Percentiles rank a stretch among this genome's conserved stretches.
phyloP scores from a whole-genome alignment of 805 yeast species.

The Lipomyces yamadae region DNA sequence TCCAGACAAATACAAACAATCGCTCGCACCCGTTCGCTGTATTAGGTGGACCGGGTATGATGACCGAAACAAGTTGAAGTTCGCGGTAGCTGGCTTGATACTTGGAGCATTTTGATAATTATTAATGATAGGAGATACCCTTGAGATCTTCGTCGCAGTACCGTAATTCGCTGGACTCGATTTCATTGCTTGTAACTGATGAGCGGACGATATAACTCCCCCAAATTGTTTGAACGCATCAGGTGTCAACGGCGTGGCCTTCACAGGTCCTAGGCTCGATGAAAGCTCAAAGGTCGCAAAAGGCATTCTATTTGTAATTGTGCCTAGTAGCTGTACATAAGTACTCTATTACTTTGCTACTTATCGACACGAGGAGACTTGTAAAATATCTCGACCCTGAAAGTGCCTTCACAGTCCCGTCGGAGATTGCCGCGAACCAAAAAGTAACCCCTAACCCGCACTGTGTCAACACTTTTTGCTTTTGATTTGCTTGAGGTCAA shows the following conservation, averaged over 20 bases:
- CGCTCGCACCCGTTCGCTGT: constrained; percentile 15
- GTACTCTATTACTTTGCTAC: neutral
- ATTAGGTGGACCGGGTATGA: constrained; percentile 72
- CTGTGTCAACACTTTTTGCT: neutral
- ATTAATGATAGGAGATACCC: constrained; percentile 71
- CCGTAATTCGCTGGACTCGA: constrained; percentile 81
- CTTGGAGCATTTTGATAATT: constrained; percentile 56
- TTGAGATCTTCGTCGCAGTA: constrained; percentile 79
- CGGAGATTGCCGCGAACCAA: neutral
- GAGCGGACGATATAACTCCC: constrained; percentile 74
- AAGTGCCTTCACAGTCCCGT: neutral
- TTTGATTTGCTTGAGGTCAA: neutral
- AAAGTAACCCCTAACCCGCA: neutral
- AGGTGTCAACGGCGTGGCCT: constrained; percentile 69
- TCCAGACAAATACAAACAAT: constrained; percentile 54
- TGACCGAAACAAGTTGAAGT: constrained; percentile 84
- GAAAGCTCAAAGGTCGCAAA: constrained; percentile 30
- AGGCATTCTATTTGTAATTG: constrained; percentile 19
- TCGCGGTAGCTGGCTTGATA: constrained; percentile 58
- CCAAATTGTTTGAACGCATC: constrained; percentile 72
- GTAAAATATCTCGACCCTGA: too few species aligned
- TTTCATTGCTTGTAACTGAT: constrained; percentile 59
- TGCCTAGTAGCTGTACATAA: neutral
- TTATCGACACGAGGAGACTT: neutral
- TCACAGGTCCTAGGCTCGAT: constrained; percentile 37